These are phyloP conservation scores for Pseudonitzschia multistriata DNA, from an alignment of 108 stramenopile species.

Conservation along the genomic window DNA sequence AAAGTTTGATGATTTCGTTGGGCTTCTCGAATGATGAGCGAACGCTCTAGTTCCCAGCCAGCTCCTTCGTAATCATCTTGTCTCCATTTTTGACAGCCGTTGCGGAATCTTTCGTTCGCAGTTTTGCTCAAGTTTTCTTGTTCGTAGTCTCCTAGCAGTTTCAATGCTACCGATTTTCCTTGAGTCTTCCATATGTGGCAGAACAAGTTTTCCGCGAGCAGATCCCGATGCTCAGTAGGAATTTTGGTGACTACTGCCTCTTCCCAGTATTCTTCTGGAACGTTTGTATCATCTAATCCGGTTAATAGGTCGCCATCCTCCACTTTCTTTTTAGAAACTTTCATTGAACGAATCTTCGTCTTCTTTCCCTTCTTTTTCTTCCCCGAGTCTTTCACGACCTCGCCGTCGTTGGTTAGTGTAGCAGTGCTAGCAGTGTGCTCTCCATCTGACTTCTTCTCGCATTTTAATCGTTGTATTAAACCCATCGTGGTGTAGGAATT, in stretches of 20 bases:
- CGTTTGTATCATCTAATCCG: background rate
- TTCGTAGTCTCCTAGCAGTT: background rate
- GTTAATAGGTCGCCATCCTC: background rate
- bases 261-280: background rate
- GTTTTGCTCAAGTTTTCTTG: background rate
- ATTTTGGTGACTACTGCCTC: background rate
- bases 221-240: background rate
- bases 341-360: background rate
- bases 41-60: constrained; percentile 1
- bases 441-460: constrained; percentile 2
- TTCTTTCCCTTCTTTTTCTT: background rate
- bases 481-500: background rate
- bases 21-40: background rate
- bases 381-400: background rate
- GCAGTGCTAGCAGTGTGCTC: background rate
- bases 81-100: constrained; percentile 11
- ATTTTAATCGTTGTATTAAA: background rate
- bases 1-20: background rate
- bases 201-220: constrained; percentile 4
- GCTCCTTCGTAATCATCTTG: constrained; percentile 5
- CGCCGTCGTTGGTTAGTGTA: background rate
- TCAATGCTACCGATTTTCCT: background rate
- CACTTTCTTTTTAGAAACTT: background rate
- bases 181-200: constrained; percentile 7
- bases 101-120: constrained; percentile 1